Conservation (phyloP, 1,139 yeast species). For the Taphrina wiesneri region DNA sequence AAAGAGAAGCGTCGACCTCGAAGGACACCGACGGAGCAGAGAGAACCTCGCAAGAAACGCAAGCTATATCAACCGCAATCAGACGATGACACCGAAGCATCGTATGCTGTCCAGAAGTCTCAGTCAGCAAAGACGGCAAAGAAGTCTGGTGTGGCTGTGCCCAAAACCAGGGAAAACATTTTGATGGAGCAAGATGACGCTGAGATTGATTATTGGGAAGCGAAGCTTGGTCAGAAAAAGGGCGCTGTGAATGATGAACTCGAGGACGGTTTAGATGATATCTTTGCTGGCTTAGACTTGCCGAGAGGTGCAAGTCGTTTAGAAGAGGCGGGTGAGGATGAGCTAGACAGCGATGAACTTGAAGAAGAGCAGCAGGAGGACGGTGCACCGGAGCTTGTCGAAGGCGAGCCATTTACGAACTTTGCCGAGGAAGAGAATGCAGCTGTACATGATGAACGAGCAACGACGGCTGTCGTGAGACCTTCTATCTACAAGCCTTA, state of each 20-base stretch:
- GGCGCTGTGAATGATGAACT: constrained; percentile 12
- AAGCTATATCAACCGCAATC: constrained; percentile 9
- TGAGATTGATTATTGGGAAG: constrained; percentile 33
- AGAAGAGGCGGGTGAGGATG: constrained; percentile 17
- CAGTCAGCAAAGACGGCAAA: background rate
- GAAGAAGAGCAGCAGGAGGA: background rate
- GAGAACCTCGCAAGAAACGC: constrained; percentile 12
- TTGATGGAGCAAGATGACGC: constrained; percentile 31
- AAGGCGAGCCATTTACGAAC: background rate
- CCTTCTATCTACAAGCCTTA: constrained; percentile 24
- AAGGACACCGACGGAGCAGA: background rate
- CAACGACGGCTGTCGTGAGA: background rate
- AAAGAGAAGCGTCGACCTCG: background rate
- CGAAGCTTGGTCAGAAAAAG: constrained; percentile 3
- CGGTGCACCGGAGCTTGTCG: background rate
- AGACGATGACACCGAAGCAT: background rate
- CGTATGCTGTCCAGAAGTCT: background rate
- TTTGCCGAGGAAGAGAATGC: background rate
- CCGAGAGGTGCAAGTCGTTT: constrained; percentile 22
- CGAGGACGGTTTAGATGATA: constrained; percentile 24
- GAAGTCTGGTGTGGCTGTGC: constrained; percentile 4
- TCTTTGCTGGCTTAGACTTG: constrained; percentile 24
- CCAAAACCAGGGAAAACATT: constrained; percentile 7
- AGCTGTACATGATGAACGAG: background rate
- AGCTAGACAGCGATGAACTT: background rate